Conservation (phyloP, 2,329 filamentous ascomycete genomes). For the Colletotrichum spaethianum region DNA sequence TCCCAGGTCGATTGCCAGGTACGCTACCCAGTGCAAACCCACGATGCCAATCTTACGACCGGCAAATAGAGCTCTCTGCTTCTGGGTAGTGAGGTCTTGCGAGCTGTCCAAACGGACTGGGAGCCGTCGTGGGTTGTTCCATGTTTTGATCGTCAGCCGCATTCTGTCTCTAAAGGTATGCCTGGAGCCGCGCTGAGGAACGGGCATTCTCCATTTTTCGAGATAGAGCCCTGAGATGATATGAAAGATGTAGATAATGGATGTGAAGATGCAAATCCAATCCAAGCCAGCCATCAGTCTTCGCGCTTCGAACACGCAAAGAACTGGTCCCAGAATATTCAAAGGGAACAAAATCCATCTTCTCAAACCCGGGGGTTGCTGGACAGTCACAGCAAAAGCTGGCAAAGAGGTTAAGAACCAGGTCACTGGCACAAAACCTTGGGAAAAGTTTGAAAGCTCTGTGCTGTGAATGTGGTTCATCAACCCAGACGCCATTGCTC, state of each 20-base stretch:
- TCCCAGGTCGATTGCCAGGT: neutral
- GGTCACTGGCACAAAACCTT: neutral
- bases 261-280: constrained; percentile 34
- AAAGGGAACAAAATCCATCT: constrained; percentile 25
- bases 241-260: constrained; percentile 32
- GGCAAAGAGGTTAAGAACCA: constrained; percentile 3
- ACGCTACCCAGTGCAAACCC: neutral
- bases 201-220: constrained; percentile 11
- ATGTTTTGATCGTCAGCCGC: neutral
- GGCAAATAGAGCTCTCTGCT: neutral
- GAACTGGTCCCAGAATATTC: constrained; percentile 17
- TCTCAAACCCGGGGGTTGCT: neutral
- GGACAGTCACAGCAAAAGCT: neutral
- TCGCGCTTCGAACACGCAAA: constrained; percentile 8
- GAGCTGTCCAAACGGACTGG: neutral
- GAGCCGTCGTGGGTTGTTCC: constrained; percentile 8
- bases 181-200: neutral
- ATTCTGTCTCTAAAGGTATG: neutral
- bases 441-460: neutral
- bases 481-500: too few relatives aligned
- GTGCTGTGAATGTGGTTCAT: neutral
- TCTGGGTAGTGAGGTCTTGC: neutral
- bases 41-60: neutral
- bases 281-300: constrained; percentile 16
- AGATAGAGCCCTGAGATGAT: constrained; percentile 28